Base-by-base conservation (phyloP, 352 stramenopile species). In the Phytopythium oedochilum region DNA sequence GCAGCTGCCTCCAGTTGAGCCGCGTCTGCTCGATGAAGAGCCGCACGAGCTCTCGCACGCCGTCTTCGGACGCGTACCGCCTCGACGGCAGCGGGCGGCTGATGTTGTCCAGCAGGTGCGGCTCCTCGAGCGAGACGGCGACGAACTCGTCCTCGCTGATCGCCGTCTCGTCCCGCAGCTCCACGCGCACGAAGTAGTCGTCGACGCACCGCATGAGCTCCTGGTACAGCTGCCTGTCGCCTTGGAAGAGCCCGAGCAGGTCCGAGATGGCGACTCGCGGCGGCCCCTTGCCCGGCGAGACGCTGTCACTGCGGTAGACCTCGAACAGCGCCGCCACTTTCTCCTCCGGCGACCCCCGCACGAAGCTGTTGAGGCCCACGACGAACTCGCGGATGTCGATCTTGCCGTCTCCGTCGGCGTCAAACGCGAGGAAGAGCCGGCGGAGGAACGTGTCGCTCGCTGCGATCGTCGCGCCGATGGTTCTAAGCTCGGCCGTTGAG, bases 331-430 rank as follows among this genome's bases (percentile, higher is more conserved):
- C 48, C 31, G 70, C 52, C 31, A 82, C 66, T 42, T 78, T 76
- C 50, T 82, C 62, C 25, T 78, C 68, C 2, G 69, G 57, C 14
- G 66, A 66, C 25, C 71, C 71, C 18, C 64, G 62, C 20, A 71
- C 66, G 49, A 82, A 73, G 25, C 58, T 57, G 52, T 78, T 75
- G 48, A 82, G 60, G 0, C 71, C 71, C 3, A 82, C 56, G 45
- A 82, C 64, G 46, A 82, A 82, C 61, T 82, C 71, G 34, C 66
- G 65, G 46, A 82, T 73, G 57, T 82, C 68, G 50, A 82, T 78
- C 14, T 65, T 66, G 38, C 71, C 68, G 25, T 81, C 68, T 18
- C 68, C 60, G 28, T 81, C 71, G n/a, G 38, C 45, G 54, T 78
- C 71, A 48, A 82, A 78, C 28, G 64, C 63, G 12, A 59, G 42